A percentile compares a stretch with the other conserved stretches of the same genome.
Conservation (phyloP, 2,329 filamentous ascomycete genomes). For the Colletotrichum endophyticum region DNA sequence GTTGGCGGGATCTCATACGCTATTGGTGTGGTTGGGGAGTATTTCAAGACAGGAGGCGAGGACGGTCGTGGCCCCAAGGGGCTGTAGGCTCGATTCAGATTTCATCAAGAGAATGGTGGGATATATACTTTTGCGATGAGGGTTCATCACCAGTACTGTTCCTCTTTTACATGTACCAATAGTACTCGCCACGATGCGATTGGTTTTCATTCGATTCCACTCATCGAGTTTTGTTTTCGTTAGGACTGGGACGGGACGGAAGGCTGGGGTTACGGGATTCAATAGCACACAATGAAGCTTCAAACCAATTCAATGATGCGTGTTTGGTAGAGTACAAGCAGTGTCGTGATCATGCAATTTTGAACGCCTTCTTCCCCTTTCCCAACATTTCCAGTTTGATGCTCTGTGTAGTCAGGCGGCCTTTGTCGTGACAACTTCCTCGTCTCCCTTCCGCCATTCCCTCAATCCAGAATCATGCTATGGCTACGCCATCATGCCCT, state of each 20-base stretch:
- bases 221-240: neutral
- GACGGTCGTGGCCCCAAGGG: slow-evolving; percentile 42
- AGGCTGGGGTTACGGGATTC: neutral
- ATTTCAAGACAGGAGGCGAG: slow-evolving; percentile 53
- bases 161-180: neutral
- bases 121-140: neutral
- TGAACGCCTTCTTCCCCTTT: neutral
- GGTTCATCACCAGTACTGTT: neutral
- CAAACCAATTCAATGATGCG: neutral
- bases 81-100: neutral
- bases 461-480: too few species aligned
- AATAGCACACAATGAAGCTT: neutral
- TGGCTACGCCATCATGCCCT: slow-evolving; percentile 1
- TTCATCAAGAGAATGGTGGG: neutral
- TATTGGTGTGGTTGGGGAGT: slow-evolving; percentile 63
- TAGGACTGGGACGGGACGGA: neutral
- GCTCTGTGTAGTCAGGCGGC: neutral
- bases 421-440: neutral
- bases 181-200: neutral
- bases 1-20: slow-evolving; percentile 62
- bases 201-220: neutral
- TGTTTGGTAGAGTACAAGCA: neutral
- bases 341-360: neutral
- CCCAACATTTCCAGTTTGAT: neutral
- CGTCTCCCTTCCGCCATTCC: neutral